These are phyloP conservation scores for Aspergillus sergii DNA, from an alignment of 2,329 filamentous ascomycete species.

Conservation along the genomic window DNA sequence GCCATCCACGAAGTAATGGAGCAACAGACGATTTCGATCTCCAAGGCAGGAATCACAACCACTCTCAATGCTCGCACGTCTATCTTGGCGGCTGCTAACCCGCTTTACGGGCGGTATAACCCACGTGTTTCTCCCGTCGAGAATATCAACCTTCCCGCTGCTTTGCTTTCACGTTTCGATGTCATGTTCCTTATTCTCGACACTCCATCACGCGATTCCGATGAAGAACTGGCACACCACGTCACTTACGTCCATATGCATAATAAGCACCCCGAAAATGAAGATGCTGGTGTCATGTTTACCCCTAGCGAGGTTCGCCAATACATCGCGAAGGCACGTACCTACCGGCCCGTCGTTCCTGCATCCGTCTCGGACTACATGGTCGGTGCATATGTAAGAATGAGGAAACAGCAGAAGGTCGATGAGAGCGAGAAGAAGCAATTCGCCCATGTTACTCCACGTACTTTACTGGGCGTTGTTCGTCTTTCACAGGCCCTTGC, in stretches of 20 bases:
- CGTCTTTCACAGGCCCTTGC: constrained; percentile 93
- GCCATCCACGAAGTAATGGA: constrained; percentile 89
- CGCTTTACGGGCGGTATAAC: constrained; percentile 97
- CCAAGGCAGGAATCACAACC: constrained; percentile 92
- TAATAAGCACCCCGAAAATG: constrained; percentile 84
- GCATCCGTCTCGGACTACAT: constrained; percentile 91
- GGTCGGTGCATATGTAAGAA: constrained; percentile 91
- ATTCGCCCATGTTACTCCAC: constrained; percentile 90
- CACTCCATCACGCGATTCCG: constrained; percentile 83
- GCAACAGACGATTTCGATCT: constrained; percentile 81
- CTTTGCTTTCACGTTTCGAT: constrained; percentile 94
- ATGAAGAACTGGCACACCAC: constrained; percentile 92
- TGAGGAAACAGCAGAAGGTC: constrained; percentile 87
- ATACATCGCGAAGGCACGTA: constrained; percentile 90
- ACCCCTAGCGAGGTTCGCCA: constrained; percentile 90
- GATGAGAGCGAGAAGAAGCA: constrained; percentile 90
- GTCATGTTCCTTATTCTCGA: constrained; percentile 96
- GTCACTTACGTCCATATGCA: constrained; percentile 98
- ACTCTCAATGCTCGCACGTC: constrained; percentile 95
- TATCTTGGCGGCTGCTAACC: constrained; percentile 94
- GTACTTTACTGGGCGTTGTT: constrained; percentile 88
- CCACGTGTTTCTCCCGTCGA: constrained; percentile 95
- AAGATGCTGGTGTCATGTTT: constrained; percentile 72
- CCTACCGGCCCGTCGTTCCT: constrained; percentile 83
- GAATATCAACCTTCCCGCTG: constrained; percentile 98